Conservation (phyloP, 1,284 basidiomycete genomes). For the Ganoderma lucidum region DNA sequence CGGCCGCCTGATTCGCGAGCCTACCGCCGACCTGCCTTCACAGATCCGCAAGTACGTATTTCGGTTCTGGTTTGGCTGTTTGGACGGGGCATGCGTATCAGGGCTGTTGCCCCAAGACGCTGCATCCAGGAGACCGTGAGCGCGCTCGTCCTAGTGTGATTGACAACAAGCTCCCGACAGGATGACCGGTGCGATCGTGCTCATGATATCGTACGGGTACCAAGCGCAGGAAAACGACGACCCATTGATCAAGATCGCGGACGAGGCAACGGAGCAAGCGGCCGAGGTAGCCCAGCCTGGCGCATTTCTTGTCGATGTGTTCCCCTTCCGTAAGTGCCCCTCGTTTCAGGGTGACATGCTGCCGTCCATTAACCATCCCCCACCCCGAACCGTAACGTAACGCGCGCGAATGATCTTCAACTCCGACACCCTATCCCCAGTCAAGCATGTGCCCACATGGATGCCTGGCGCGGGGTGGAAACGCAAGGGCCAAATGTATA, state of each 20-base stretch:
- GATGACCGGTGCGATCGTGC: conserved; percentile 64
- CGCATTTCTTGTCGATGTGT: conserved; percentile 43
- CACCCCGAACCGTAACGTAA: background rate
- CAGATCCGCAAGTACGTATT: conserved; percentile 24
- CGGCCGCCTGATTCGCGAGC: conserved; percentile 59
- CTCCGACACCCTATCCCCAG: conserved; percentile 42
- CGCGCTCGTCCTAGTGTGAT: background rate
- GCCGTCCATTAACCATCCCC: background rate
- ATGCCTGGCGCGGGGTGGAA: conserved; percentile 71
- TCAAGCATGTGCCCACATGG: conserved; percentile 68
- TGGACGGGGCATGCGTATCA: background rate
- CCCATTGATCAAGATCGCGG: conserved; percentile 64
- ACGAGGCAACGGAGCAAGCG: conserved; percentile 65
- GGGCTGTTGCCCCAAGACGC: background rate
- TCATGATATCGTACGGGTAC: conserved; percentile 71
- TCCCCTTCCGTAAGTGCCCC: conserved; percentile 40
- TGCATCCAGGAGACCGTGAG: background rate
- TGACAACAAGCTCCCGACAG: conserved; percentile 41
- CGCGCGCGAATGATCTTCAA: background rate
- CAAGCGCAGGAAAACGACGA: conserved; percentile 62
- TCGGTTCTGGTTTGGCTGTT: background rate
- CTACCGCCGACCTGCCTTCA: conserved; percentile 53
- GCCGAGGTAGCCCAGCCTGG: conserved; percentile 57
- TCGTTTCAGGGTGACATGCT: background rate
- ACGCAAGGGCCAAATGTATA: conserved; percentile 58